phyloP scores from a whole-genome alignment of 177 flowering plant species.

The Telopea speciosissima region DNA sequence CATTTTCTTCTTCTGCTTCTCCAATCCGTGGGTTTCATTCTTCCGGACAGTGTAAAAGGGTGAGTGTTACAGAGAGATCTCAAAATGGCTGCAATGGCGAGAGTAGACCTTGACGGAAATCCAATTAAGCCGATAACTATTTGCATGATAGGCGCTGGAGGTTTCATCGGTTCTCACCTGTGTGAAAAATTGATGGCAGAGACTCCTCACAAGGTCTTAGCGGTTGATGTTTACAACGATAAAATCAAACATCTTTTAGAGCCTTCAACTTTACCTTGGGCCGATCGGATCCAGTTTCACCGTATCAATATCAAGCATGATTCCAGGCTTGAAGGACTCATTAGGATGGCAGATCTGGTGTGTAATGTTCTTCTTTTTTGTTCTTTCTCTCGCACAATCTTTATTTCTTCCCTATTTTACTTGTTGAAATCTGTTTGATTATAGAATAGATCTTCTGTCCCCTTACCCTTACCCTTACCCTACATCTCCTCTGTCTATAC shows the following conservation, averaged over 20 bases:
- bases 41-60: neutral
- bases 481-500: neutral
- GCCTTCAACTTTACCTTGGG: constrained; percentile 28
- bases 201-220: constrained; percentile 50
- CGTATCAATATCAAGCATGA: constrained; percentile 54
- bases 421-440: too few relatives aligned
- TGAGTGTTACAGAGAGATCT: neutral
- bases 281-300: constrained; percentile 49
- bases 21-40: too few relatives aligned
- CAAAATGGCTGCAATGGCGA: constrained; percentile 1
- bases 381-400: neutral
- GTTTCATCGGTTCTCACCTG: constrained; percentile 59
- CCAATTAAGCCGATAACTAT: constrained; percentile 41
- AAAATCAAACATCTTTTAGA: constrained; percentile 61
- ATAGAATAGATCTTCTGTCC: too few relatives aligned
- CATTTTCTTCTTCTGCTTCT: neutral
- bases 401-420: neutral
- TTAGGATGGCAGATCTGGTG: constrained; percentile 58
- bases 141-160: constrained; percentile 62
- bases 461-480: too few relatives aligned
- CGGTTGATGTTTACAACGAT: constrained; percentile 47
- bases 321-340: constrained; percentile 54
- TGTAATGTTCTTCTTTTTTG: too few relatives aligned
- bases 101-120: constrained; percentile 44
- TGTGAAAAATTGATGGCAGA: constrained; percentile 52